Base-by-base conservation (phyloP, 305 asterid genomes). In the Coffea humblotiana region DNA sequence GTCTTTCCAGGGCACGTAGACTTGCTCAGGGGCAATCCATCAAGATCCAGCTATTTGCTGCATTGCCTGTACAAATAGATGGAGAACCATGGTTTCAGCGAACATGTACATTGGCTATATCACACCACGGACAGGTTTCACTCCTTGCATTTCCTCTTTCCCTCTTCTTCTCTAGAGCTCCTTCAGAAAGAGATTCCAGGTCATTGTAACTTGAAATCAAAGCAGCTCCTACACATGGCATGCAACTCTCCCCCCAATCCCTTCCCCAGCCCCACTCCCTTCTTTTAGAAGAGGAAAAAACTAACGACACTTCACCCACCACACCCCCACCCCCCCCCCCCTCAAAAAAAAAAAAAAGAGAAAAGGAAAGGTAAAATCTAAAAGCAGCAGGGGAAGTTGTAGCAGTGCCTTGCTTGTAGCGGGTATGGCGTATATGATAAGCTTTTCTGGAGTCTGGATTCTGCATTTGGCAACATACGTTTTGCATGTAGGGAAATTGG, bases 61-160 rank as follows among this genome's bases (percentile, higher is more conserved):
- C 90, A 77, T 88, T 95, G 60, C 99, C 99, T 0, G 98, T 95
- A 74, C 99, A 95, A 87, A 80, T 95, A 65, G 99, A 95, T 85
- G 99, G 98, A 77, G 99, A 95, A 83, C 99, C 98, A 72, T 95
- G 99, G 99, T 86, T 90, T 87, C 99, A 95, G 87, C 90, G 85
- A 51, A 95, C 98, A 43, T 93, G 98, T 84, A 89, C 92, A 79
- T 83, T 93, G 81, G 85, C 91, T 81, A 92, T 95, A 86, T 79
- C 96, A 10, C 99, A 95, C 83, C 96, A 93, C 61, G 98, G 99
- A 77, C 99, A 95, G 99, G 99, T 95, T 35, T 80, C 82, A 60
- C 23, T 66, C 72, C 6, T 56, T 29, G 7, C 16, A 63, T 48
- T 56, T 56, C 68, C 49, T 69, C 13, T 76, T 61, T 14, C 16